Percentiles rank a stretch among this genome's conserved stretches.
phyloP scores from a whole-genome alignment of 2,329 filamentous ascomycete genomes.

The Trichophyton mentagrophytes region DNA sequence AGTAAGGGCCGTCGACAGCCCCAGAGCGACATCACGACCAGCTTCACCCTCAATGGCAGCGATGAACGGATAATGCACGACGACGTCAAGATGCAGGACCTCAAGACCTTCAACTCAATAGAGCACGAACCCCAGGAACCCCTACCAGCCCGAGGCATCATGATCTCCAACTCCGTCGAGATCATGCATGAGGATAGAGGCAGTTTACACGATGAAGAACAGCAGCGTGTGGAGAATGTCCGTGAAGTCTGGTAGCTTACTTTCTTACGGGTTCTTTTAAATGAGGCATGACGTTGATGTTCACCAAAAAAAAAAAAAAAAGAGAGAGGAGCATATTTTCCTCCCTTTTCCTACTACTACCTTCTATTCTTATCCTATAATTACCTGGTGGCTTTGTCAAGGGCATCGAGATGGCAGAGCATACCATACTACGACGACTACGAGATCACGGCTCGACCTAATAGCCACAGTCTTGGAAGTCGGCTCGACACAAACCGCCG shows the following conservation, averaged over 20 bases:
- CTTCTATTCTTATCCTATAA: no score
- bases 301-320: not conserved
- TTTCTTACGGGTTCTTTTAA: not conserved
- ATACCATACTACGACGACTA: no score
- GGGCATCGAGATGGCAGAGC: no score
- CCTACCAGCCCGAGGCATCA: conserved; percentile 21
- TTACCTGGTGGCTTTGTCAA: no score
- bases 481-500: not conserved
- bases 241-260: conserved; percentile 18
- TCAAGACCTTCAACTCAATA: conserved; percentile 16
- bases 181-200: conserved; percentile 14
- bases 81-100: conserved; percentile 30
- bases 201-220: conserved; percentile 21
- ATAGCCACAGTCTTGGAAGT: not conserved
- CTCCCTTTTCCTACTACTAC: no score
- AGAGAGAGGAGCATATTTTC: not conserved
- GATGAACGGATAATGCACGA: conserved; percentile 34
- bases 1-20: conserved; percentile 1
- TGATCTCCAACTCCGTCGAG: conserved; percentile 34
- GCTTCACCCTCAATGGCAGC: conserved; percentile 32
- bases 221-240: conserved; percentile 38
- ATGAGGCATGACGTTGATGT: not conserved
- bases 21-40: conserved; percentile 17
- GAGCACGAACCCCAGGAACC: conserved; percentile 7
- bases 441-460: not conserved